Percentiles rank a stretch among this genome's conserved stretches.
phyloP scores from a whole-genome alignment of 192 early-diverging fungal species.

The Gigaspora rosea region DNA sequence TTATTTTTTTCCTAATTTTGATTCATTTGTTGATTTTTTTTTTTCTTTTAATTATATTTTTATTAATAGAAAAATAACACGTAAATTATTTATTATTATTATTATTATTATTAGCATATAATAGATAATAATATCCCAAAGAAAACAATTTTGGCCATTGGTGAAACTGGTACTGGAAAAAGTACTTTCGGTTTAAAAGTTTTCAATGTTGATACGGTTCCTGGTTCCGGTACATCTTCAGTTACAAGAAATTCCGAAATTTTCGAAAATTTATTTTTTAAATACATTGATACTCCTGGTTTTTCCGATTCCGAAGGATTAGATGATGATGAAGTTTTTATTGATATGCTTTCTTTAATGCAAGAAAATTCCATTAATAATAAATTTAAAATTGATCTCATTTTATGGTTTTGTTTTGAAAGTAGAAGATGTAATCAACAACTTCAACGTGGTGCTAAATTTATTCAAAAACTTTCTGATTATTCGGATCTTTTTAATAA shows the following conservation, averaged over 20 bases:
- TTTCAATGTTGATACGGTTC: not conserved
- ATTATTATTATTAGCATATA: not conserved
- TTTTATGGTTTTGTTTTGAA: constrained; percentile 17
- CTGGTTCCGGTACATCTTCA: not conserved
- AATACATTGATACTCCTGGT: constrained; percentile 2
- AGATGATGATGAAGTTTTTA: not conserved
- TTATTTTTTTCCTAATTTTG: no score
- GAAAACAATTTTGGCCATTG: constrained; percentile 7
- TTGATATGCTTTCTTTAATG: constrained; percentile 1
- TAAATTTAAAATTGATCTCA: constrained; percentile 5
- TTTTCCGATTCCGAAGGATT: not conserved
- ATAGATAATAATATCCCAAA: not conserved
- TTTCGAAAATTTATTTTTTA: not conserved
- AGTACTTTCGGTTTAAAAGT: not conserved
- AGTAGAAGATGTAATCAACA: constrained; percentile 5
- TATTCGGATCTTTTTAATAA: not conserved
- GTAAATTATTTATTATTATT: no score
- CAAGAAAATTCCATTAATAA: not conserved
- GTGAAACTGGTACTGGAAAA: constrained; percentile 1
- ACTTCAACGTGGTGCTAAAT: constrained; percentile 6
- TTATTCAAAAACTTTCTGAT: constrained; percentile 3
- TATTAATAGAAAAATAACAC: no score
- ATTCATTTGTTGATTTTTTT: no score
- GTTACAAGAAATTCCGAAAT: not conserved
- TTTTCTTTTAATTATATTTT: no score